These are phyloP conservation scores for Didymella glomerata DNA, from an alignment of 2,329 filamentous ascomycete species.

Conservation along the genomic window DNA sequence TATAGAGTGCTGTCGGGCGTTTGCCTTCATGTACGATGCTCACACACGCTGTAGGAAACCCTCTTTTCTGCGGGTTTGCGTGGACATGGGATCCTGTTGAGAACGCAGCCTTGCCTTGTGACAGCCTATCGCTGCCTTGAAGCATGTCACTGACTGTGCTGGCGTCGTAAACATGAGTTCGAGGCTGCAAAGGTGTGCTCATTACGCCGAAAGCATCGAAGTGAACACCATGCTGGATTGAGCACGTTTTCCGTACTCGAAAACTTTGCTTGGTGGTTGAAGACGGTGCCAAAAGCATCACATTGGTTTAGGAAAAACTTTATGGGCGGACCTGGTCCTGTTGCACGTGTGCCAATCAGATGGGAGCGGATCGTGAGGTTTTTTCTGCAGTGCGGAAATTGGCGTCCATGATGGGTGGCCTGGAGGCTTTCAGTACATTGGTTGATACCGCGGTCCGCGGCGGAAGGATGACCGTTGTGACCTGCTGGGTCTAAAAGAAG, in stretches of 20 bases:
- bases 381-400: not conserved
- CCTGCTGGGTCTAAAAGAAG: not conserved
- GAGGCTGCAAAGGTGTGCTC: not conserved
- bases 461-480: constrained; percentile 5
- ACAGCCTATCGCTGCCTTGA: not conserved
- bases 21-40: not conserved
- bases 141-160: not conserved
- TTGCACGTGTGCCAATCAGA: constrained; percentile 1
- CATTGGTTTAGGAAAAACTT: not conserved
- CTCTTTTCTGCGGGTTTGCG: not conserved
- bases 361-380: not conserved
- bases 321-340: not conserved
- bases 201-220: constrained; percentile 6
- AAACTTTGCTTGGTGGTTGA: not conserved
- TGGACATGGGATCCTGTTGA: not conserved
- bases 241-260: not conserved
- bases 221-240: constrained; percentile 1
- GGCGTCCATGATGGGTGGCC: not conserved
- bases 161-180: not conserved
- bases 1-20: not conserved
- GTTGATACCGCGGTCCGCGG: not conserved
- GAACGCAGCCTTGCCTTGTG: not conserved
- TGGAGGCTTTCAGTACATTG: not conserved
- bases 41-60: not conserved
- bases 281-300: not conserved